Evolutionary conservation across 371 early-diverging fungal species (phyloP).

Genomic region (Apophysomyces trapeziformis): DNA sequence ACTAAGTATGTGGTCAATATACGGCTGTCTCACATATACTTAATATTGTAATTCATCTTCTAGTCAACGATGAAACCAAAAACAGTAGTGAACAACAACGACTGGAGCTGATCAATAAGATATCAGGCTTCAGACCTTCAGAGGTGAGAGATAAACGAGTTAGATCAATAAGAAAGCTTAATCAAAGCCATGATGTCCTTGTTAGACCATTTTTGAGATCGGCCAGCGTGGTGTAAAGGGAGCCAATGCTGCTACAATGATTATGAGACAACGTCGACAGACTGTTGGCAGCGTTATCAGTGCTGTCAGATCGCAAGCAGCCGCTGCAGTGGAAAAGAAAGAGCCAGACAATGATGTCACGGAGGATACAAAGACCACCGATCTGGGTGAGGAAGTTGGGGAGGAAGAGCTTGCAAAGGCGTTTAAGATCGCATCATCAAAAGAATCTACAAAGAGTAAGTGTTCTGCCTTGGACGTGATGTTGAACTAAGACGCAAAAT

Average conservation of each 20-base stretch:
- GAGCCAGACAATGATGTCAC: constrained; percentile 13
- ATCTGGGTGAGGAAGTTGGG: constrained; percentile 50
- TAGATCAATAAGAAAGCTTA: no score
- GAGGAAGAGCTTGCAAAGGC: constrained; percentile 57
- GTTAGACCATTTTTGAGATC: constrained; percentile 90
- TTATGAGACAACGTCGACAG: constrained; percentile 83
- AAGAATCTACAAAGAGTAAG: constrained; percentile 32
- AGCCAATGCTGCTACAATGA: constrained; percentile 65
- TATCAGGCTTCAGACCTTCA: constrained; percentile 81
- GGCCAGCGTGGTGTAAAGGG: constrained; percentile 82
- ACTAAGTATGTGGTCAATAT: constrained; percentile 47
- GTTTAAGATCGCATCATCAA: constrained; percentile 48
- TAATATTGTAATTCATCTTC: not conserved
- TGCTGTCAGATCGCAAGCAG: constrained; percentile 46
- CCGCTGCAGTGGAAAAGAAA: constrained; percentile 26
- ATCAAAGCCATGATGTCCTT: not conserved
- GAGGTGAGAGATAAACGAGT: constrained; percentile 45
- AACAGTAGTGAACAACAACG: constrained; percentile 62
- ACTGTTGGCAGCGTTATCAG: constrained; percentile 66
- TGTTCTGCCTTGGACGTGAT: constrained; percentile 7
- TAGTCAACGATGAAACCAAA: constrained; percentile 22
- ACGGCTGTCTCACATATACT: not conserved
- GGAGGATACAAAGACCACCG: constrained; percentile 28
- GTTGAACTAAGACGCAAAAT: not conserved
- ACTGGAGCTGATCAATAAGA: constrained; percentile 67